Conservation (phyloP, 805 yeast genomes). For the Clavispora phyllophila region DNA sequence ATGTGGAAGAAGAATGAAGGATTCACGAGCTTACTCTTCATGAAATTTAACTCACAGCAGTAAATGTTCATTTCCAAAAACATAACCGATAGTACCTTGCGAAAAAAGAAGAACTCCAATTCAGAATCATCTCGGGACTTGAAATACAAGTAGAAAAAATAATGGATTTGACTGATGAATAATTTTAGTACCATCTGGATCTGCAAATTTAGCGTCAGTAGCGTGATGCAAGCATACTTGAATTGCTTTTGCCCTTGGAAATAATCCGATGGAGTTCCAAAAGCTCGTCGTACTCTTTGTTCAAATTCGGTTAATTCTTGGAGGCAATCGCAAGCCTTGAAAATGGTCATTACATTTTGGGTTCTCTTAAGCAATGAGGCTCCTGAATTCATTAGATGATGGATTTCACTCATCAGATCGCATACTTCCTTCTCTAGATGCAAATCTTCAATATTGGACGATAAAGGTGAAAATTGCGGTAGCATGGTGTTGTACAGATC, state of each 20-base stretch:
- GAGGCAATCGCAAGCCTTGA: slow-evolving; percentile 5
- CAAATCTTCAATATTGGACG: slow-evolving; percentile 8
- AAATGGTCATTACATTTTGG: slow-evolving; percentile 3
- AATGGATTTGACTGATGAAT: slow-evolving; percentile 13
- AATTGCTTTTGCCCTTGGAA: neutral
- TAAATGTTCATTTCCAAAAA: slow-evolving; percentile 13
- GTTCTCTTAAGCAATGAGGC: slow-evolving; percentile 7
- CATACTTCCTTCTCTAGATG: slow-evolving; percentile 7
- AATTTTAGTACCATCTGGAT: slow-evolving; percentile 6
- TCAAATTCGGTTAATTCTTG: slow-evolving; percentile 10
- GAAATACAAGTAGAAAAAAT: slow-evolving; percentile 17
- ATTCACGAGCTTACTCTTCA: slow-evolving; percentile 5
- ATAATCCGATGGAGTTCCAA: slow-evolving; percentile 10
- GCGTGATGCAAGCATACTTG: neutral
- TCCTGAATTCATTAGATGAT: slow-evolving; percentile 4
- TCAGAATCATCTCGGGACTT: slow-evolving; percentile 9
- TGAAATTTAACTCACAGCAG: slow-evolving; percentile 10
- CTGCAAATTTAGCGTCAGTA: slow-evolving; percentile 6
- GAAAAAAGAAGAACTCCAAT: slow-evolving; percentile 14
- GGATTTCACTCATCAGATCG: slow-evolving; percentile 2
- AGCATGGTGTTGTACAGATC: slow-evolving; percentile 7
- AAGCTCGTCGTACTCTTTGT: slow-evolving; percentile 1
- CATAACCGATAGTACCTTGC: slow-evolving; percentile 11
- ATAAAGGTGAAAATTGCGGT: slow-evolving; percentile 5
- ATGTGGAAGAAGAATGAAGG: slow-evolving; percentile 7